phyloP scores from a whole-genome alignment of 228 moss, liverwort and hornwort species.

The Sphagnum fallax region DNA sequence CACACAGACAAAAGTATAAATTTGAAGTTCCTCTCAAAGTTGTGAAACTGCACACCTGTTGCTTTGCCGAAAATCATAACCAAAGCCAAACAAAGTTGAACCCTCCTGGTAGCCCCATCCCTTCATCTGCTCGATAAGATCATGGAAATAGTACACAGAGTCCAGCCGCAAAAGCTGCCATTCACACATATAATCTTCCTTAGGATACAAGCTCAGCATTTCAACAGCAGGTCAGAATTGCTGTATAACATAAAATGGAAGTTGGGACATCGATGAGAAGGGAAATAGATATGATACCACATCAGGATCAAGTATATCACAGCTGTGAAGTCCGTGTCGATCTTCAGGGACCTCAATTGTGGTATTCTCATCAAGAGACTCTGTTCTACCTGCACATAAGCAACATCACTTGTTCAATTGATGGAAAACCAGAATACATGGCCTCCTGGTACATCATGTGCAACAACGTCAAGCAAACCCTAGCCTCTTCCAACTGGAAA shows the following conservation, averaged over 20 bases:
- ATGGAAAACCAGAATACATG: neutral
- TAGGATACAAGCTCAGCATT: neutral
- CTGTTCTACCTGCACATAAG: conserved; percentile 64
- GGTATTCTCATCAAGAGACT: conserved; percentile 57
- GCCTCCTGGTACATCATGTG: neutral
- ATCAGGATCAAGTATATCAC: conserved; percentile 89
- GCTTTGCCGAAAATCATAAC: conserved; percentile 98
- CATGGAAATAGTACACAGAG: conserved; percentile 91
- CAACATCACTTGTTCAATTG: conserved; percentile 4
- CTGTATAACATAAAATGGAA: too few species aligned
- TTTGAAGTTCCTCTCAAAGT: neutral
- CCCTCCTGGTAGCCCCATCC: conserved; percentile 93
- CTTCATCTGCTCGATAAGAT: conserved; percentile 72
- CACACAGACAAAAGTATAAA: neutral
- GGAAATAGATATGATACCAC: conserved; percentile 30
- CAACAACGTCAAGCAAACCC: neutral
- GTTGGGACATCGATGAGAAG: neutral
- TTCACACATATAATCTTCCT: neutral
- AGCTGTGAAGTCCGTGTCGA: conserved; percentile 81
- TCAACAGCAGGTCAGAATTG: neutral
- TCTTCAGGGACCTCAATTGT: conserved; percentile 81
- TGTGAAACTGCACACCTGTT: conserved; percentile 46
- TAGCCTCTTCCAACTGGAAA: too few species aligned
- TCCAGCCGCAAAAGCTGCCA: conserved; percentile 84
- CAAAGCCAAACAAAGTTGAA: conserved; percentile 87